A percentile compares a stretch with the other conserved stretches of the same genome.
These are phyloP conservation scores for Bolboschoenoplectus hybrid DNA, from an alignment of 202 grass and related monocot species.

Conservation along the genomic window DNA sequence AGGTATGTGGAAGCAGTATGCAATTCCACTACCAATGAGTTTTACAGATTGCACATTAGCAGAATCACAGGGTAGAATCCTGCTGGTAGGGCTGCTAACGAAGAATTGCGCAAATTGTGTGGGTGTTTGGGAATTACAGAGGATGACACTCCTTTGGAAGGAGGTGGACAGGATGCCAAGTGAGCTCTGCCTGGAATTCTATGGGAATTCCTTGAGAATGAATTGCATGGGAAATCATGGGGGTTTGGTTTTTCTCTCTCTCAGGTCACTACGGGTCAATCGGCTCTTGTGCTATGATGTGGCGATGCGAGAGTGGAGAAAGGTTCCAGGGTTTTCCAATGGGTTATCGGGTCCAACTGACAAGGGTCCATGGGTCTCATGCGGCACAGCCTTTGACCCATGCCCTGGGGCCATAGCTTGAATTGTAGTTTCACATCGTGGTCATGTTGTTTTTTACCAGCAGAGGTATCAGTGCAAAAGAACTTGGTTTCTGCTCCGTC, in stretches of 20 bases:
- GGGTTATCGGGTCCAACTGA: conserved; percentile 48
- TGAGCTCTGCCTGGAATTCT: conserved; percentile 97
- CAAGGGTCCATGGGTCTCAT: conserved; percentile 79
- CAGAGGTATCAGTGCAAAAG: conserved; percentile 17
- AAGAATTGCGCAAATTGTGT: conserved; percentile 92
- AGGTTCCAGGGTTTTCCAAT: conserved; percentile 68
- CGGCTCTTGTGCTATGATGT: conserved; percentile 79
- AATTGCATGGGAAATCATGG: conserved; percentile 84
- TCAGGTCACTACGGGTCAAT: conserved; percentile 78
- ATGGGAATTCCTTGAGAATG: conserved; percentile 91
- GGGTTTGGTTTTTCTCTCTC: conserved; percentile 92
- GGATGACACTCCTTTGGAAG: conserved; percentile 99
- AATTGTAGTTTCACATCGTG: conserved; percentile 37
- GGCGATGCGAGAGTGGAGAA: conserved; percentile 76
- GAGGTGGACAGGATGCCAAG: conserved; percentile 99
- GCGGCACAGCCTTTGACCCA: conserved; percentile 77
- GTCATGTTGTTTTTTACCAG: conserved; percentile 3
- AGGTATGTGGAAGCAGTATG: conserved; percentile 77
- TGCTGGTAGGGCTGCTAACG: conserved; percentile 85
- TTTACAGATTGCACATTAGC: conserved; percentile 80
- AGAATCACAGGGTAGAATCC: conserved; percentile 76
- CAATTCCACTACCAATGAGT: conserved; percentile 76
- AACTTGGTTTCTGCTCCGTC: conserved; percentile 9
- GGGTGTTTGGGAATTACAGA: conserved; percentile 98
- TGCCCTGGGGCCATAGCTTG: conserved; percentile 67